Evolutionary conservation across 495 filamentous ascomycete species (phyloP).

Genomic region (Cryomyces minteri): DNA sequence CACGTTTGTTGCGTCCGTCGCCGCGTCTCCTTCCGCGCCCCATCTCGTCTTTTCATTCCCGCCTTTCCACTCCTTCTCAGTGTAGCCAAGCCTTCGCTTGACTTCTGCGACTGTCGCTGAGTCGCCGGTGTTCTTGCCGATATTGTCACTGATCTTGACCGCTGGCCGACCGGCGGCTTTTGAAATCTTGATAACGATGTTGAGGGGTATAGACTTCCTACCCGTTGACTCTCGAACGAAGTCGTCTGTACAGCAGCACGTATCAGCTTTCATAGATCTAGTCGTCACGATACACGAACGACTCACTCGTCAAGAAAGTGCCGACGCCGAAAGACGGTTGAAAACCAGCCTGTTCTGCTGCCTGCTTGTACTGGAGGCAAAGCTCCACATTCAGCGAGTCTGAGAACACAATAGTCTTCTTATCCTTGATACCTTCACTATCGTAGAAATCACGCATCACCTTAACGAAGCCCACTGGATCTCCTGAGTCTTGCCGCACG

Average conservation of each 20-base stretch:
- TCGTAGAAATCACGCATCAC: conserved; percentile 80
- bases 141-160: conserved; percentile 92
- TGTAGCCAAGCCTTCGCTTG: conserved; percentile 69
- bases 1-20: background rate
- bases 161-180: conserved; percentile 67
- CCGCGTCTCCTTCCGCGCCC: conserved; percentile 24
- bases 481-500: conserved; percentile 87
- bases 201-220: conserved; percentile 79
- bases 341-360: conserved; percentile 65
- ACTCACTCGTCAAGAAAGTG: conserved; percentile 75
- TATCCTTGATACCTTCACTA: conserved; percentile 48
- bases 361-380: conserved; percentile 73
- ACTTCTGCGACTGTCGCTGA: conserved; percentile 58
- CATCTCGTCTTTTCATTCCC: conserved; percentile 76
- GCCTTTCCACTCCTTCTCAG: conserved; percentile 62
- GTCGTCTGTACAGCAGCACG: conserved; percentile 37
- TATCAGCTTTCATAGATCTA: background rate
- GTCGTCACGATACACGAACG: background rate
- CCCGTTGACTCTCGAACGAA: conserved; percentile 46
- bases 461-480: conserved; percentile 66
- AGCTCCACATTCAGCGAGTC: conserved; percentile 83
- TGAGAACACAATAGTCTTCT: conserved; percentile 93
- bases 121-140: conserved; percentile 91
- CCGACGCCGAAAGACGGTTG: conserved; percentile 79
- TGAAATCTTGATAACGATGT: conserved; percentile 93